phyloP scores from a whole-genome alignment of 257 asterid genomes.

The Eucommia ulmoides region DNA sequence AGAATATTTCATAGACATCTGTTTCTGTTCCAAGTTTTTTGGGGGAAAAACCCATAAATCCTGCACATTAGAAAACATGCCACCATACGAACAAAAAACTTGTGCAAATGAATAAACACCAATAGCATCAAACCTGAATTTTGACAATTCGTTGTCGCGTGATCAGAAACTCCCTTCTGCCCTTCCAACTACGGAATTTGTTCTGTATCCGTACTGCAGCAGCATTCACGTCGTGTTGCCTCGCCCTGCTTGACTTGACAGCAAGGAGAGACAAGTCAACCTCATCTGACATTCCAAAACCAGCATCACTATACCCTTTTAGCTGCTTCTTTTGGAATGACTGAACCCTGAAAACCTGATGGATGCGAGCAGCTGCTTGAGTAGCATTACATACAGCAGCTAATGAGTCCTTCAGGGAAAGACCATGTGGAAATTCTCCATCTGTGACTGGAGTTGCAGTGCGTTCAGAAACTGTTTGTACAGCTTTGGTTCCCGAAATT shows the following conservation, averaged over 20 bases:
- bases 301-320: constrained; percentile 36
- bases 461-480: constrained; percentile 61
- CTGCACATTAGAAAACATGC: background rate
- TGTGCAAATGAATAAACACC: constrained; percentile 1
- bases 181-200: constrained; percentile 88
- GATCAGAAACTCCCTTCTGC: constrained; percentile 63
- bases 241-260: constrained; percentile 42
- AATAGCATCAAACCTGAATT: constrained; percentile 46
- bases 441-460: constrained; percentile 44
- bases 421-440: constrained; percentile 56
- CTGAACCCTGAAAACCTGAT: constrained; percentile 72
- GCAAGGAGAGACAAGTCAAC: constrained; percentile 57
- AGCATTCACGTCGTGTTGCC: constrained; percentile 47
- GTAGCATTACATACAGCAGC: constrained; percentile 95
- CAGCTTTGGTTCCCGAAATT: constrained; percentile 17
- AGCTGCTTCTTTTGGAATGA: constrained; percentile 86
- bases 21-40: too few species aligned
- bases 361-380: constrained; percentile 94
- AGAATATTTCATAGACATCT: background rate
- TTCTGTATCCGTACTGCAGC: constrained; percentile 86
- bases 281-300: constrained; percentile 55
- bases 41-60: too few species aligned
- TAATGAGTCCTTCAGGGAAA: constrained; percentile 69
- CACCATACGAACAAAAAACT: constrained; percentile 5
- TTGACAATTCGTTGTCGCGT: constrained; percentile 67